A percentile compares a stretch with the other conserved stretches of the same genome.
These are phyloP conservation scores for Aspergillus terreus DNA, from an alignment of 2,329 filamentous ascomycete genomes.

Conservation along the genomic window DNA sequence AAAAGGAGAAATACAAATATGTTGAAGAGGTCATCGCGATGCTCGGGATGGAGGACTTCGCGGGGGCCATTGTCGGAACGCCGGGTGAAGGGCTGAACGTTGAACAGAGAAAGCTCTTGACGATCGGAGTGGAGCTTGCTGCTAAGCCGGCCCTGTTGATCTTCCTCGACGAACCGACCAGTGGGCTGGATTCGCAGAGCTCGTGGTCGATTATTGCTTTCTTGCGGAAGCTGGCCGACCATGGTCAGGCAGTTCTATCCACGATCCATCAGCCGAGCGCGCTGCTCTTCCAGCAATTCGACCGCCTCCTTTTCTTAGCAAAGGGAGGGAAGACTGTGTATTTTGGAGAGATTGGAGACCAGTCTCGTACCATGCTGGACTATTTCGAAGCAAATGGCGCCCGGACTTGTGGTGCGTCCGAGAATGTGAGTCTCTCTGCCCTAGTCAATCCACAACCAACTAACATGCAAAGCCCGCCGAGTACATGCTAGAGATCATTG, in stretches of 20 bases:
- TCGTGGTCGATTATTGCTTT: constrained; percentile 85
- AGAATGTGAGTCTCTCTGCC: constrained; percentile 46
- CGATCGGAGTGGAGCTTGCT: constrained; percentile 87
- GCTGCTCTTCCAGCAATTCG: constrained; percentile 82
- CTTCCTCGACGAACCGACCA: constrained; percentile 90
- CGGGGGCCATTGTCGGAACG: constrained; percentile 80
- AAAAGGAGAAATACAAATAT: constrained; percentile 73
- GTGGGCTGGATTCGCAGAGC: constrained; percentile 83
- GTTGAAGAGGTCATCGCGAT: constrained; percentile 79
- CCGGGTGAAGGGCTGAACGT: constrained; percentile 69
- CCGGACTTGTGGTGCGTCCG: constrained; percentile 54
- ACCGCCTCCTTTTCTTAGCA: constrained; percentile 59
- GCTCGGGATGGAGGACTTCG: constrained; percentile 82
- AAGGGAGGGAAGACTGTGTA: constrained; percentile 64
- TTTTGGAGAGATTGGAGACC: constrained; percentile 61
- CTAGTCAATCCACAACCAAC: neutral
- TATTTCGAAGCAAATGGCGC: constrained; percentile 64
- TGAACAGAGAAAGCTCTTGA: constrained; percentile 67
- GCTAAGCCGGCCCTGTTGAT: constrained; percentile 82
- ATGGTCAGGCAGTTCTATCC: constrained; percentile 82
- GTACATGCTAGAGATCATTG: constrained; percentile 60
- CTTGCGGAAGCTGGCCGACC: constrained; percentile 82
- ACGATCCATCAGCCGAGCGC: constrained; percentile 95
- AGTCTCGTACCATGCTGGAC: constrained; percentile 53
- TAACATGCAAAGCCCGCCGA: constrained; percentile 56